Evolutionary conservation across 495 filamentous ascomycete species (phyloP), one percentile per base, ranked within the genome.

Genomic region (Immersiella caudata): DNA sequence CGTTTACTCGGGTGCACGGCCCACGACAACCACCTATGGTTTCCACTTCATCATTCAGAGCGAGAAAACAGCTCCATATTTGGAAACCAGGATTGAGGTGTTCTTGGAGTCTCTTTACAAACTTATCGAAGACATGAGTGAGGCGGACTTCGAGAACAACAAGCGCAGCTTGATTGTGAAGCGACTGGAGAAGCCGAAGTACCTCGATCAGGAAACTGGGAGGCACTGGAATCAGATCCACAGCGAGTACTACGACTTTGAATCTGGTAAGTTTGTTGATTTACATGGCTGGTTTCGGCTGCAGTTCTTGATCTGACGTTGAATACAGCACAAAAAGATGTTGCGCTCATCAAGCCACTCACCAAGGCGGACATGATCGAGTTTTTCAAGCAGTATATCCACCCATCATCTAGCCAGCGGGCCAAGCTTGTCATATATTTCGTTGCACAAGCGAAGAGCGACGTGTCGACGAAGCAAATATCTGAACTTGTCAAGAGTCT

Each of bases 41-140:
- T 97, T 93, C 75, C 86, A 94, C 12, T 89, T 99, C 66, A 88
- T 98, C 69, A 94, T 99, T 54, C 95, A 99, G 81, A 96, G 92
- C 72, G 95, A 99, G 81, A 89, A 89, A 70, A 88, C 90, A 2
- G 88, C 90, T 0, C 81, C 87, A 40, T 97, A 96, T 74, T 78
- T 98, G 26, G 95, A 98, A 73, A 86, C 86, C 2, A 85, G 96
- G 24, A 96, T 98, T 69, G 93, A 98, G 70, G 79, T 83, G 2
- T 98, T 97, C 82, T 81, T 99, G 29, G 79, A 80, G 12, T 78
- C 78, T 18, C 93, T 92, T 66, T 86, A 82, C 27, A 79, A 82
- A 40, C 85, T 77, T 8, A 79, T 99, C 25, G 82, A 88, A 64
- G 82, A 88, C 24, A 97, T 98, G 93, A 83, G 84, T 21, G 87